These are phyloP conservation scores for Pecoramyces ruminantium DNA, from an alignment of 192 early-diverging fungal genomes.

Conservation along the genomic window DNA sequence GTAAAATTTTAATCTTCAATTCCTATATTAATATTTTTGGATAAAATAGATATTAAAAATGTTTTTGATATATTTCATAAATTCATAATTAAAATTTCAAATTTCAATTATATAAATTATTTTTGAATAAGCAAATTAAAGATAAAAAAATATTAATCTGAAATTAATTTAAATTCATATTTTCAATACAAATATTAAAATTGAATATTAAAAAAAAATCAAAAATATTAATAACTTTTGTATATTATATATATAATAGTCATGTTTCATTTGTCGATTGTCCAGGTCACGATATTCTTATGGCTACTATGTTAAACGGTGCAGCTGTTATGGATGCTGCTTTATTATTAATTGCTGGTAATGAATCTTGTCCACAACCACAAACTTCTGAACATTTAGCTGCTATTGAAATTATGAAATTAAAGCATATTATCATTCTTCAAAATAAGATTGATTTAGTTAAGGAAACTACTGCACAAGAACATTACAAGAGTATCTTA, in stretches of 20 bases:
- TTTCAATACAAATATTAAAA: too few relatives aligned
- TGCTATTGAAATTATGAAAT: conserved; percentile 97
- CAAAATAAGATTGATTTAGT: conserved; percentile 99
- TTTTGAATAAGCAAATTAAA: too few relatives aligned
- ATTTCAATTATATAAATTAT: too few relatives aligned
- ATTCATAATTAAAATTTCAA: too few relatives aligned
- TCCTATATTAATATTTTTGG: too few relatives aligned
- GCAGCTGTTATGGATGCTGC: conserved; percentile 99
- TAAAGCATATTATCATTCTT: conserved; percentile 87
- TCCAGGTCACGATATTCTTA: conserved; percentile 98
- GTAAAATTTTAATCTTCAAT: too few relatives aligned
- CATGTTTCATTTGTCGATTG: conserved; percentile 98
- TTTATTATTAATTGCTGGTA: conserved; percentile 88
- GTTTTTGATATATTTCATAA: too few relatives aligned
- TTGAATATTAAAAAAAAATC: too few relatives aligned
- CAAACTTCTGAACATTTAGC: conserved; percentile 98
- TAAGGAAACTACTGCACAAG: conserved; percentile 75
- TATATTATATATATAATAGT: conserved; percentile 11
- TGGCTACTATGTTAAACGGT: conserved; percentile 98
- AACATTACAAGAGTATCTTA: conserved; percentile 80
- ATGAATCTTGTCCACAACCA: conserved; percentile 97
- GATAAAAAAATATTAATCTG: too few relatives aligned
- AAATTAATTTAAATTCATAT: too few relatives aligned
- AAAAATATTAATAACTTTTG: background rate
- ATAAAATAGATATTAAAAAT: too few relatives aligned